Conservation (phyloP, 2,329 filamentous ascomycete species). For the Xylaria digitata region DNA sequence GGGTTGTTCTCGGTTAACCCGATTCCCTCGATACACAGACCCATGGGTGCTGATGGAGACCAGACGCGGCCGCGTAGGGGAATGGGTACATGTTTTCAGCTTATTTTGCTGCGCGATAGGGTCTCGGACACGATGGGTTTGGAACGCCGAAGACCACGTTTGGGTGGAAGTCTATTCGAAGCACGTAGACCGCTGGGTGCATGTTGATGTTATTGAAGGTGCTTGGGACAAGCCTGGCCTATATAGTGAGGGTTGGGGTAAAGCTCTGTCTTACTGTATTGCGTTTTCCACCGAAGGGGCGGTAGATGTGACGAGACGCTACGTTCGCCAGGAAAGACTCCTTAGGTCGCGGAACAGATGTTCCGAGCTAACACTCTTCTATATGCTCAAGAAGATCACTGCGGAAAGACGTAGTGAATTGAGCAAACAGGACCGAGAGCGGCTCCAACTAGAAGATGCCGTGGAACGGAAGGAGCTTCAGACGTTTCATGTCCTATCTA, state of each 20-base stretch:
- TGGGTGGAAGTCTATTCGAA: slow-evolving; percentile 14
- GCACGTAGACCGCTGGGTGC: slow-evolving; percentile 10
- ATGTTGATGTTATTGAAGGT: slow-evolving; percentile 6
- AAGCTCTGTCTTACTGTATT: slow-evolving; percentile 12
- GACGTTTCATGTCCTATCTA: slow-evolving; percentile 3
- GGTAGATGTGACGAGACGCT: slow-evolving; percentile 9
- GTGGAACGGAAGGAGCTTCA: slow-evolving; percentile 9
- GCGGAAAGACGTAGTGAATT: slow-evolving; percentile 3
- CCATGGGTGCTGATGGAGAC: slow-evolving; percentile 13
- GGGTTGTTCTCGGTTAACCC: neutral
- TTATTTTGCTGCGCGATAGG: slow-evolving; percentile 7
- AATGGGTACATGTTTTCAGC: slow-evolving; percentile 14
- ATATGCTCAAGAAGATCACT: slow-evolving; percentile 18
- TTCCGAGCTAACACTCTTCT: slow-evolving; percentile 15
- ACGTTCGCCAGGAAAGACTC: slow-evolving; percentile 3
- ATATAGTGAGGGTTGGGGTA: slow-evolving; percentile 10
- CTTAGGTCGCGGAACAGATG: slow-evolving; percentile 2
- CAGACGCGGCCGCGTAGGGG: slow-evolving; percentile 10
- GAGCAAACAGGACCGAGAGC: slow-evolving; percentile 2
- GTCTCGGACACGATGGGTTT: slow-evolving; percentile 11
- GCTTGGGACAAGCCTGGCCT: slow-evolving; percentile 8
- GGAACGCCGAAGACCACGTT: slow-evolving; percentile 2
- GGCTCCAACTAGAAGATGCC: neutral
- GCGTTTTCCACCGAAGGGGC: slow-evolving; percentile 14
- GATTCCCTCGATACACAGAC: slow-evolving; percentile 16